These are phyloP conservation scores for Allium fistulosum DNA, from an alignment of 106 monocot species.

Conservation along the genomic window DNA sequence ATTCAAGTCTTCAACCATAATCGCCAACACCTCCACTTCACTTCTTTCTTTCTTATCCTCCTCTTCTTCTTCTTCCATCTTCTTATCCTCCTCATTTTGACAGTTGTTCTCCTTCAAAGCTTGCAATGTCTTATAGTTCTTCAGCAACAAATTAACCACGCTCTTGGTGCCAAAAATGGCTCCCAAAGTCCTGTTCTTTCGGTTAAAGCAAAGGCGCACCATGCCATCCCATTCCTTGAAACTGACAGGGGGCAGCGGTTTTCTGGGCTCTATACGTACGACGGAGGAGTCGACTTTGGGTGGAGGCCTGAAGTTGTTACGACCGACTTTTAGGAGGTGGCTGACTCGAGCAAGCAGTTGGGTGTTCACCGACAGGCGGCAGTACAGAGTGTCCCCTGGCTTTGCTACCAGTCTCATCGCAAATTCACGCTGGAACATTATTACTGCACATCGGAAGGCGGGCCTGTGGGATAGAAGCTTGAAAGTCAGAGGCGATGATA, in stretches of 20 bases:
- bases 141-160: constrained; percentile 65
- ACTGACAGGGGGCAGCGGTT: constrained; percentile 63
- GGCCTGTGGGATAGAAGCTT: constrained; percentile 77
- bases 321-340: constrained; percentile 80
- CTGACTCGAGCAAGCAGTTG: constrained; percentile 74
- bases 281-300: constrained; percentile 97
- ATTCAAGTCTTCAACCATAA: constrained; percentile 54
- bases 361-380: constrained; percentile 79
- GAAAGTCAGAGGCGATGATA: constrained; percentile 91
- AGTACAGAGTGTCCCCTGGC: constrained; percentile 75
- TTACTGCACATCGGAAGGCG: constrained; percentile 74
- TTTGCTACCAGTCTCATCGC: constrained; percentile 81
- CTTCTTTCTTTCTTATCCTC: constrained; percentile 32
- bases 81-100: constrained; percentile 20
- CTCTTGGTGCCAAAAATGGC: constrained; percentile 71
- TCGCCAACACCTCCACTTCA: constrained; percentile 50
- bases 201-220: constrained; percentile 67
- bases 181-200: constrained; percentile 93
- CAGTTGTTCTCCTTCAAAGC: constrained; percentile 10
- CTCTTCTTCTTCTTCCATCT: constrained; percentile 6
- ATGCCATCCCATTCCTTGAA: constrained; percentile 98
- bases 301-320: constrained; percentile 93
- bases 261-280: constrained; percentile 82
- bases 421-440: constrained; percentile 91
- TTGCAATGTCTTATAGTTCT: constrained; percentile 85